A percentile compares a stretch with the other conserved stretches of the same genome.
Evolutionary conservation across 495 filamentous ascomycete genomes (phyloP).

Genomic region (Delitschia confertaspora): DNA sequence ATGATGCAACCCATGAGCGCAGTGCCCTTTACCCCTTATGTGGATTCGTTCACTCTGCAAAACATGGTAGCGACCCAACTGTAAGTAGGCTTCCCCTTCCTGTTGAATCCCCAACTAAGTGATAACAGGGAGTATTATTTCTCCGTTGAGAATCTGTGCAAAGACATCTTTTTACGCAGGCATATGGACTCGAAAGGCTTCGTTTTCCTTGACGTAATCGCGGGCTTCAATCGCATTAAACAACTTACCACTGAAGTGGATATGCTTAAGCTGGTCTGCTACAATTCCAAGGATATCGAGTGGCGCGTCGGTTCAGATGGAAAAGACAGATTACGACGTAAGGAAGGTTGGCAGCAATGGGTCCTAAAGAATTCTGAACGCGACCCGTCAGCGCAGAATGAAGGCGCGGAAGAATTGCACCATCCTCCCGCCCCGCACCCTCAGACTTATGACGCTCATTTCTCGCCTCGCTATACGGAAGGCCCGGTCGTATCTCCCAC

Average conservation of each 20-base stretch:
- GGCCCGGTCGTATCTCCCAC: constrained; percentile 8
- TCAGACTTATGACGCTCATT: constrained; percentile 12
- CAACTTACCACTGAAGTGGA: constrained; percentile 62
- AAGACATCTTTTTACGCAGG: constrained; percentile 78
- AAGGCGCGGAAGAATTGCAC: constrained; percentile 41
- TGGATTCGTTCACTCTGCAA: constrained; percentile 49
- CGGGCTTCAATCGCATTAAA: constrained; percentile 76
- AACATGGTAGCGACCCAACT: constrained; percentile 60
- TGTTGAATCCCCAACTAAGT: constrained; percentile 19
- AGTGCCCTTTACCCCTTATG: constrained; percentile 52
- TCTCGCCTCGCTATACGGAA: constrained; percentile 7
- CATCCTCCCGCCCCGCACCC: constrained; percentile 32
- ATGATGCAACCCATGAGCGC: constrained; percentile 53
- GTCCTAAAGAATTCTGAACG: constrained; percentile 56
- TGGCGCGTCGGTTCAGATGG: constrained; percentile 61
- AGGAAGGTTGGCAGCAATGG: constrained; percentile 73
- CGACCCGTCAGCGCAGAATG: constrained; percentile 51
- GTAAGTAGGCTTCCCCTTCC: constrained; percentile 32
- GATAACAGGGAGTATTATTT: constrained; percentile 77
- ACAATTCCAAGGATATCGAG: constrained; percentile 61
- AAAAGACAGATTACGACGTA: constrained; percentile 66
- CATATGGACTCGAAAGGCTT: constrained; percentile 94
- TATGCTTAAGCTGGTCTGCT: constrained; percentile 63
- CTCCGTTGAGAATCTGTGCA: constrained; percentile 91
- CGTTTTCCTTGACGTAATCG: constrained; percentile 68